A percentile compares a stretch with the other conserved stretches of the same genome.
phyloP scores from a whole-genome alignment of 331 rosid genomes.

The Erythrophleum ivorense region DNA sequence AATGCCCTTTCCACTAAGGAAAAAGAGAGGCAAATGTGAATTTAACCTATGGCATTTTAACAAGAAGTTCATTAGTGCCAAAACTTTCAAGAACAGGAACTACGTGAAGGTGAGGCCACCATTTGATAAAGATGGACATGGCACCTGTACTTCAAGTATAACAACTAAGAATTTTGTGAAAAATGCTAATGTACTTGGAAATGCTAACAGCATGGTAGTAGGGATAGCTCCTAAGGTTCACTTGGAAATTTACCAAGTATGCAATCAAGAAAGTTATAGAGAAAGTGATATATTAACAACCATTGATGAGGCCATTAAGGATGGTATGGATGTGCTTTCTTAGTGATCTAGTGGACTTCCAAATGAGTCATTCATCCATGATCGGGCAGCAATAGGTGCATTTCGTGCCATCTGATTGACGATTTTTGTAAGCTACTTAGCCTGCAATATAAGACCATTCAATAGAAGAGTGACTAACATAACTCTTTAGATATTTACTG shows the following conservation, averaged over 20 bases:
- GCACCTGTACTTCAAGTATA: conserved; percentile 52
- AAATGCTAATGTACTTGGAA: conserved; percentile 36
- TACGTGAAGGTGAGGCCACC: background rate
- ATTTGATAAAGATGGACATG: conserved; percentile 49
- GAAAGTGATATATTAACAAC: conserved; percentile 49
- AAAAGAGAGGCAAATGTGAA: too few relatives aligned
- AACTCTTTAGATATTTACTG: too few relatives aligned
- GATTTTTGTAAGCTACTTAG: conserved; percentile 52
- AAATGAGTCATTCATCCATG: conserved; percentile 58
- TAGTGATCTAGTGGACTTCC: conserved; percentile 75
- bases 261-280: background rate
- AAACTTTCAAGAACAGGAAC: conserved; percentile 2
- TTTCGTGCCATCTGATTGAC: conserved; percentile 71
- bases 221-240: conserved; percentile 57
- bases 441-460: too few relatives aligned
- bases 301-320: conserved; percentile 44
- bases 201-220: conserved; percentile 48
- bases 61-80: conserved; percentile 56
- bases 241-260: conserved; percentile 52
- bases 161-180: conserved; percentile 25
- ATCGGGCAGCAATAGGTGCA: conserved; percentile 81
- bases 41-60: conserved; percentile 28
- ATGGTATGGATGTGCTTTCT: conserved; percentile 87
- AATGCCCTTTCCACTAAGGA: conserved; percentile 49
- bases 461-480: too few relatives aligned